These are phyloP conservation scores for Plectosphaerella plurivora DNA, from an alignment of 2,329 filamentous ascomycete genomes.

Conservation along the genomic window DNA sequence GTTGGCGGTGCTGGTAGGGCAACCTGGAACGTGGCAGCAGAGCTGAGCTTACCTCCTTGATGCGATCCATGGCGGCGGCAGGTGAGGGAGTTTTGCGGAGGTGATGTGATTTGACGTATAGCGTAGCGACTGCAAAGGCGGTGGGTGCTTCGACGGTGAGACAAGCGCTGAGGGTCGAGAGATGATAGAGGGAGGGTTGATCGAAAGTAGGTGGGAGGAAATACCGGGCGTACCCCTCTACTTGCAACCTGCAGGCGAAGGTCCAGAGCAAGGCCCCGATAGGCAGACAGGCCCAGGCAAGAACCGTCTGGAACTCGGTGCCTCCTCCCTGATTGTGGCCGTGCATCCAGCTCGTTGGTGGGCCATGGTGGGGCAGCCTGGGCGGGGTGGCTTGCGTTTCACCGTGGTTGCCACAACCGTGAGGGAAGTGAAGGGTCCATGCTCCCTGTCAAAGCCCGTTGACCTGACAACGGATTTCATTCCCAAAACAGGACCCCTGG, in stretches of 20 bases:
- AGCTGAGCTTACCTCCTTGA: constrained; percentile 76
- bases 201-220: constrained; percentile 6
- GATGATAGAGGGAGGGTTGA: not conserved
- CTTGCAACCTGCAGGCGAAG: constrained; percentile 32
- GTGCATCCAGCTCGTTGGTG: not conserved
- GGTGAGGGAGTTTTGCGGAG: constrained; percentile 11
- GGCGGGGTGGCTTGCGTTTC: too few relatives aligned
- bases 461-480: not conserved
- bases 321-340: not conserved
- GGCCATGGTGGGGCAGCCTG: not conserved
- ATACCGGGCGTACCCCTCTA: constrained; percentile 21
- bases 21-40: constrained; percentile 22
- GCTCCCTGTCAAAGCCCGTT: not conserved
- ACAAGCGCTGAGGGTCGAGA: not conserved
- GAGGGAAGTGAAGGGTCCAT: not conserved
- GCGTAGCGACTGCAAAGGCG: constrained; percentile 16
- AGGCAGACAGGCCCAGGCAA: not conserved
- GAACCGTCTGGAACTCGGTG: not conserved
- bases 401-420: not conserved
- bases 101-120: constrained; percentile 18
- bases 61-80: constrained; percentile 65
- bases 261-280: constrained; percentile 2
- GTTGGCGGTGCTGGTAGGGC: constrained; percentile 16
- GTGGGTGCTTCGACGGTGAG: constrained; percentile 25
- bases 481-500: not conserved